Percentiles rank a stretch among this genome's conserved stretches.
Conservation (phyloP, 2,329 filamentous ascomycete species). For the Aspergillus unguis region DNA sequence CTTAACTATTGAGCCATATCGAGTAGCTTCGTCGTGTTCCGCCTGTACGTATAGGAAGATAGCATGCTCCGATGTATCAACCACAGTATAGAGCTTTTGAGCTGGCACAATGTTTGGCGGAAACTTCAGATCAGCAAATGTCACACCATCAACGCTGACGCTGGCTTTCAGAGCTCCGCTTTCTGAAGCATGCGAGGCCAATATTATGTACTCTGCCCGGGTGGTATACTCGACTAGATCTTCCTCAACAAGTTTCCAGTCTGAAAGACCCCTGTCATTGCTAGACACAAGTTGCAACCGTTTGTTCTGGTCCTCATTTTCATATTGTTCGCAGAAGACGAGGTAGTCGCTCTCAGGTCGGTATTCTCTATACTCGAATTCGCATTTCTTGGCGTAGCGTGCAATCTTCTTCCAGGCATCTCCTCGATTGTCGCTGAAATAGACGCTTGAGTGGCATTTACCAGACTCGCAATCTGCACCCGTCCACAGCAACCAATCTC, state of each 20-base stretch:
- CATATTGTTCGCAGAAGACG: slow-evolving; percentile 61
- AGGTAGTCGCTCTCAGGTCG: slow-evolving; percentile 61
- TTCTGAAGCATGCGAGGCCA: slow-evolving; percentile 67
- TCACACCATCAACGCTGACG: slow-evolving; percentile 77
- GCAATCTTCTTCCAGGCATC: slow-evolving; percentile 71
- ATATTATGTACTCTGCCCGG: slow-evolving; percentile 95
- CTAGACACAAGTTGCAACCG: slow-evolving; percentile 65
- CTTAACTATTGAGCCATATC: slow-evolving; percentile 88
- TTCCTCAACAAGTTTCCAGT: slow-evolving; percentile 61
- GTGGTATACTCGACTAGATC: slow-evolving; percentile 83
- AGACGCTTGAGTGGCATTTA: slow-evolving; percentile 70
- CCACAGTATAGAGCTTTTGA: slow-evolving; percentile 81
- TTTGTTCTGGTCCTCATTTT: slow-evolving; percentile 61
- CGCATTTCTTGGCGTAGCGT: slow-evolving; percentile 74
- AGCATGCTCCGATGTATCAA: slow-evolving; percentile 92
- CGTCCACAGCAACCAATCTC: slow-evolving; percentile 90
- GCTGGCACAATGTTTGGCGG: slow-evolving; percentile 79
- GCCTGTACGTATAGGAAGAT: slow-evolving; percentile 91
- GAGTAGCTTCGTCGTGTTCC: slow-evolving; percentile 54
- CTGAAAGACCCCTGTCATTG: slow-evolving; percentile 73
- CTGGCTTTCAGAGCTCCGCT: slow-evolving; percentile 69
- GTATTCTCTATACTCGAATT: slow-evolving; percentile 71
- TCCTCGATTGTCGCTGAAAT: slow-evolving; percentile 74
- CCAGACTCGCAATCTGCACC: slow-evolving; percentile 65
- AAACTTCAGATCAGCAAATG: slow-evolving; percentile 80